phyloP scores from a whole-genome alignment of 2,329 filamentous ascomycete species.

The Lachnum nothofagi region DNA sequence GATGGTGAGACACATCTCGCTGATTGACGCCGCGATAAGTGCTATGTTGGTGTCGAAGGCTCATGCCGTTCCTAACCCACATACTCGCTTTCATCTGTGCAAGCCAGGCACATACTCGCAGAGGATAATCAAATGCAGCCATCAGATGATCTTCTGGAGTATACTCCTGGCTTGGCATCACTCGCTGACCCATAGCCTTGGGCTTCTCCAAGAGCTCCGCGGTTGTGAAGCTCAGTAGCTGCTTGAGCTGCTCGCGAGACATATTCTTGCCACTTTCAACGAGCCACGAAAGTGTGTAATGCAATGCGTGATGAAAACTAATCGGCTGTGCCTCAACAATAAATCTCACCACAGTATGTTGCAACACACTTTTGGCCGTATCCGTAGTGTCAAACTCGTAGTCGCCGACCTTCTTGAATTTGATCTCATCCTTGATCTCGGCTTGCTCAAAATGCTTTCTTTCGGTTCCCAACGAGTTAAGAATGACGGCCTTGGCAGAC shows the following conservation, averaged over 20 bases:
- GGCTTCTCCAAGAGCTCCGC: conserved; percentile 64
- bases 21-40: conserved; percentile 87
- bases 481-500: conserved; percentile 75
- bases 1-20: conserved; percentile 86
- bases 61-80: conserved; percentile 98
- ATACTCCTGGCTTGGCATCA: conserved; percentile 53
- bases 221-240: conserved; percentile 66
- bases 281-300: conserved; percentile 94
- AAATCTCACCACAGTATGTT: conserved; percentile 73
- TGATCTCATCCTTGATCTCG: conserved; percentile 81
- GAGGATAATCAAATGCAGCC: conserved; percentile 84
- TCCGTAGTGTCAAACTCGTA: conserved; percentile 68
- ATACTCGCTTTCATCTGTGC: conserved; percentile 97
- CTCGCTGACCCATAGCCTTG: conserved; percentile 53
- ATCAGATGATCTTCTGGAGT: conserved; percentile 74
- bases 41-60: conserved; percentile 87
- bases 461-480: conserved; percentile 87
- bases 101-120: conserved; percentile 91
- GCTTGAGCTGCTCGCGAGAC: conserved; percentile 59
- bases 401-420: conserved; percentile 70
- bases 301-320: conserved; percentile 94
- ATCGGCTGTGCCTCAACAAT: conserved; percentile 84
- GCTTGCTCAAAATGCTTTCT: conserved; percentile 76
- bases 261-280: conserved; percentile 82
- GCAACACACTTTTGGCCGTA: conserved; percentile 23